Evolutionary conservation across 441 rosid species (phyloP).

Genomic region (Dalechampia spathulata): DNA sequence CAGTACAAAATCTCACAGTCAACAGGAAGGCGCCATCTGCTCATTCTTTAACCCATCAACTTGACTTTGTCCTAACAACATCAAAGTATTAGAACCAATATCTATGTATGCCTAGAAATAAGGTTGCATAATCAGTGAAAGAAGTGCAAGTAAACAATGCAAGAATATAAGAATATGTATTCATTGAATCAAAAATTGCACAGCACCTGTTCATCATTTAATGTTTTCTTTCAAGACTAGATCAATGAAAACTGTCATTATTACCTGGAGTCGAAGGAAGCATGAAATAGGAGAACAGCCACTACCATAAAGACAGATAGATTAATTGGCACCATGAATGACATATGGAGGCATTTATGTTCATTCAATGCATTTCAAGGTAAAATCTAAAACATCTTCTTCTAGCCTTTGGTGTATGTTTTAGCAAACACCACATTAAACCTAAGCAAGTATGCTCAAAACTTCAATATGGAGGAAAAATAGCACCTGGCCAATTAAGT

Average conservation of each 20-base stretch:
- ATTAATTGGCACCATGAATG: background rate
- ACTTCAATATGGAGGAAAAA: background rate
- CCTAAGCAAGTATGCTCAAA: background rate
- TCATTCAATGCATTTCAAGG: background rate
- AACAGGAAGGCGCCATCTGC: conserved; percentile 15
- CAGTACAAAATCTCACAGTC: conserved; percentile 2
- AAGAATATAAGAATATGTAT: background rate
- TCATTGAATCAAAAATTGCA: background rate
- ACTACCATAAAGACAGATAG: background rate
- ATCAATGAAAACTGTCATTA: background rate
- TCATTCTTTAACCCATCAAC: conserved; percentile 25
- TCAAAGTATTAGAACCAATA: conserved; percentile 2
- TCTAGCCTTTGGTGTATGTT: background rate
- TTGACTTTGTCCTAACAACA: conserved; percentile 34
- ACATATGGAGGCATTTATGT: background rate
- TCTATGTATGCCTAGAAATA: background rate
- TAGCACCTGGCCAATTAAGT: no score
- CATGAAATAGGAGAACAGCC: background rate
- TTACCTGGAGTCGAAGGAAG: conserved; percentile 1
- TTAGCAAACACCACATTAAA: background rate
- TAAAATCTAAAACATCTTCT: background rate
- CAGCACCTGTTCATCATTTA: background rate
- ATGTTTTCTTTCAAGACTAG: background rate
- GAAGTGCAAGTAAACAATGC: background rate
- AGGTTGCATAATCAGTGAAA: background rate